These are phyloP conservation scores for Neobulgaria alba DNA, from an alignment of 2,329 filamentous ascomycete genomes.

Conservation along the genomic window DNA sequence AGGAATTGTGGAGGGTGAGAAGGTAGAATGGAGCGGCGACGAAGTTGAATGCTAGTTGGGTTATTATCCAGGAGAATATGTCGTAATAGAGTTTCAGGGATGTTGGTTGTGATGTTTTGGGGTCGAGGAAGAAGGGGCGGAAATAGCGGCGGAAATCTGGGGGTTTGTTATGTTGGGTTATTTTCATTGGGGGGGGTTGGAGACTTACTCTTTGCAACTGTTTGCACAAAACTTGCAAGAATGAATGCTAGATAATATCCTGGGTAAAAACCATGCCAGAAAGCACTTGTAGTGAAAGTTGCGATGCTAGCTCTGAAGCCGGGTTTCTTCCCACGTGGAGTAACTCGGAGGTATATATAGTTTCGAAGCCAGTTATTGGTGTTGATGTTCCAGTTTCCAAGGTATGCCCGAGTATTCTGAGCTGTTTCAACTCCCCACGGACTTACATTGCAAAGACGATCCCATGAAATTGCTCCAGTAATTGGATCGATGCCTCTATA, in stretches of 20 bases:
- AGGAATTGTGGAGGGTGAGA: constrained; percentile 60
- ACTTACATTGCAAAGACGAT: constrained; percentile 82
- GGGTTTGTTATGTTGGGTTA: constrained; percentile 10
- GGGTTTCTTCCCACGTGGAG: constrained; percentile 89
- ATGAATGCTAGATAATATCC: constrained; percentile 92
- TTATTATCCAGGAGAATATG: constrained; percentile 61
- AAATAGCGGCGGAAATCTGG: constrained; percentile 81
- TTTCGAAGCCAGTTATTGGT: constrained; percentile 96
- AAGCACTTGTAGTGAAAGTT: constrained; percentile 87
- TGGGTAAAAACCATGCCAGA: constrained; percentile 98
- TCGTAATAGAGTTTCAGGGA: constrained; percentile 82
- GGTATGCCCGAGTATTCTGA: constrained; percentile 86
- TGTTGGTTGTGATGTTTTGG: constrained; percentile 60
- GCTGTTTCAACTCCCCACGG: constrained; percentile 80
- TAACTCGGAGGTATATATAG: constrained; percentile 92
- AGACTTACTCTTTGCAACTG: constrained; percentile 79
- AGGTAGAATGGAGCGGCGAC: constrained; percentile 77
- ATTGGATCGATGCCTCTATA: constrained; percentile 86
- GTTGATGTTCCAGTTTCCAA: constrained; percentile 97
- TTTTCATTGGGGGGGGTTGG: neutral
- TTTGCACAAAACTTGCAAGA: constrained; percentile 84
- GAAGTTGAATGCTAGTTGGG: constrained; percentile 79
- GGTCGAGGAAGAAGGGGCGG: constrained; percentile 85
- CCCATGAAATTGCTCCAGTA: constrained; percentile 81
- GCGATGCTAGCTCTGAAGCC: constrained; percentile 91